phyloP scores from a whole-genome alignment of 805 yeast species.

The Yarrowia keelungensis region DNA sequence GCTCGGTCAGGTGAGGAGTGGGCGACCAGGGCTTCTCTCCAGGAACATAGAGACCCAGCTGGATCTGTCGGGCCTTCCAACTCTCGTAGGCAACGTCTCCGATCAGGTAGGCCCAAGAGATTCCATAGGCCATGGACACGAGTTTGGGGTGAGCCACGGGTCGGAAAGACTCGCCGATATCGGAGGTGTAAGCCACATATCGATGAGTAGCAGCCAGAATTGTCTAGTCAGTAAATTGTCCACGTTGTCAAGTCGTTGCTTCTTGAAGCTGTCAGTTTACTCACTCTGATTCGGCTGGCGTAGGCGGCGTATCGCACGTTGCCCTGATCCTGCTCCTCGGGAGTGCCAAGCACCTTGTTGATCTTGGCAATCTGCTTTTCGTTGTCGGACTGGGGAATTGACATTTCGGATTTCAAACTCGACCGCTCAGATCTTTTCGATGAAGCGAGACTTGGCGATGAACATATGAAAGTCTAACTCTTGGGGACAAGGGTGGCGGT shows the following conservation, averaged over 20 bases:
- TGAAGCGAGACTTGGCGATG: slow-evolving; percentile 17
- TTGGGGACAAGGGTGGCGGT: not conserved
- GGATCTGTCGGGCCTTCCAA: slow-evolving; percentile 64
- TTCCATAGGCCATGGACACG: slow-evolving; percentile 71
- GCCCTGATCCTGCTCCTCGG: slow-evolving; percentile 23
- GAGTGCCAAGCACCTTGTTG: not conserved
- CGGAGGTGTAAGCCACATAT: slow-evolving; percentile 86
- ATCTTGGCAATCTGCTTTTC: not conserved
- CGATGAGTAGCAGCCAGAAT: slow-evolving; percentile 75
- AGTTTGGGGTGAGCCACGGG: slow-evolving; percentile 75
- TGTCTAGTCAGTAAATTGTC: slow-evolving; percentile 1
- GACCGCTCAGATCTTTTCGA: not conserved
- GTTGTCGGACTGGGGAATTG: slow-evolving; percentile 25
- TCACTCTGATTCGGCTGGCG: slow-evolving; percentile 35
- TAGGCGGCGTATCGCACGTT: slow-evolving; percentile 34
- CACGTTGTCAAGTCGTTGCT: too few species aligned
- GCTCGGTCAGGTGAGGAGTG: slow-evolving; percentile 53
- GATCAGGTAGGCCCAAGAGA: slow-evolving; percentile 76
- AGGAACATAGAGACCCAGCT: slow-evolving; percentile 67
- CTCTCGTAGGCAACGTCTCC: slow-evolving; percentile 78
- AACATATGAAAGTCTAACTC: slow-evolving; percentile 19
- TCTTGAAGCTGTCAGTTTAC: not conserved
- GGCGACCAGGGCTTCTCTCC: slow-evolving; percentile 74
- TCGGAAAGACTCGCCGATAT: slow-evolving; percentile 84
- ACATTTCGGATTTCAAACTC: slow-evolving; percentile 5